A percentile compares a stretch with the other conserved stretches of the same genome.
phyloP scores from a whole-genome alignment of 2,329 filamentous ascomycete genomes.

The Blumeriella jaapii region DNA sequence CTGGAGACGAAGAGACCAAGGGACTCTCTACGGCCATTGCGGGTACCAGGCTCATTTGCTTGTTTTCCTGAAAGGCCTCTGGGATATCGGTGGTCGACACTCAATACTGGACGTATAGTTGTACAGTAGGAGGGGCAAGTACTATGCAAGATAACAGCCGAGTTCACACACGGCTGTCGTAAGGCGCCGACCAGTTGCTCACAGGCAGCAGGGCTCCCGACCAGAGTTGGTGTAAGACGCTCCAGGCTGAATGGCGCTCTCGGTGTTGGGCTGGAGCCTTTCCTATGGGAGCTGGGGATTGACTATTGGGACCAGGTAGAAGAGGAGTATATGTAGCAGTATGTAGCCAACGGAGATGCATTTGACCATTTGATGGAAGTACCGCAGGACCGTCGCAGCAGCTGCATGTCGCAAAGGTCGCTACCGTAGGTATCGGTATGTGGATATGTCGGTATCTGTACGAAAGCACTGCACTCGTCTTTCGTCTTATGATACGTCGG shows the following conservation, averaged over 20 bases:
- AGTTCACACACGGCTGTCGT: too few relatives aligned
- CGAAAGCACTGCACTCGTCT: too few relatives aligned
- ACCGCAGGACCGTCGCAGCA: conserved; percentile 6
- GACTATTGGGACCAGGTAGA: too few relatives aligned
- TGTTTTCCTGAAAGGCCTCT: conserved; percentile 10
- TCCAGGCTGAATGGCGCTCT: conserved; percentile 20
- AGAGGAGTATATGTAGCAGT: conserved; percentile 1
- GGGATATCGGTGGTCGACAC: too few relatives aligned
- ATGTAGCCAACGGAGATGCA: conserved; percentile 3
- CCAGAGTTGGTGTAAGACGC: conserved; percentile 18
- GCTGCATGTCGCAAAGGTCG: conserved; percentile 10
- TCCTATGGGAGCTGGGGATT: conserved; percentile 4
- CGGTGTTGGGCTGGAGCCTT: conserved; percentile 6
- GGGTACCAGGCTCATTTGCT: conserved; percentile 15
- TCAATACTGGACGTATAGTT: too few relatives aligned
- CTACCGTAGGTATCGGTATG: too few relatives aligned
- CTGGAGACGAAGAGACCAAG: conserved; percentile 46
- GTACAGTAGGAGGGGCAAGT: too few relatives aligned
- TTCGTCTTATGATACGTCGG: not conserved
- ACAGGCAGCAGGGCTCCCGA: conserved; percentile 8
- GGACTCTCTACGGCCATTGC: conserved; percentile 51
- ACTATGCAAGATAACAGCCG: too few relatives aligned
- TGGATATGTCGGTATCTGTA: not conserved
- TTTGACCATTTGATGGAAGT: conserved; percentile 7
- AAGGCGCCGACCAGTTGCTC: conserved; percentile 9